Evolutionary conservation across 192 early-diverging fungal species (phyloP), one percentile per base, ranked within the genome.

Genomic region (Gamsiella multidivaricata): DNA sequence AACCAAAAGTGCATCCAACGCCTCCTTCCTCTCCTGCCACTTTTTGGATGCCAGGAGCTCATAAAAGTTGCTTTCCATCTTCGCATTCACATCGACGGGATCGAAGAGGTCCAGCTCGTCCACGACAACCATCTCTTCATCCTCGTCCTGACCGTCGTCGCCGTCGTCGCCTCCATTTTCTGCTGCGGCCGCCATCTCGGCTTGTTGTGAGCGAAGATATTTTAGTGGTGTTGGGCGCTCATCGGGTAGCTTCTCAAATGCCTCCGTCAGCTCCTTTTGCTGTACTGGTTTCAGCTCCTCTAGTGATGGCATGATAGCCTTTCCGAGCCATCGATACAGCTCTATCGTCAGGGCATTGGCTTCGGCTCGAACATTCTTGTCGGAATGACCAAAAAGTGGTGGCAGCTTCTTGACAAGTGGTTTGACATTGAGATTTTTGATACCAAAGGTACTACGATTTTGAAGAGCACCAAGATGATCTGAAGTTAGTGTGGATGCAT

Each of bases 21-120:
- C 95, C 64, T 97, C 96, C 65, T 96, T 97, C 71, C 98, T 87
- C 71, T 98, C 97, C 80, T 97, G 91, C 98, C 98, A 99, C 69
- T 98, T 98, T 43, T 90, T 84, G 7, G 96, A 94, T 2, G 89
- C 91, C 69, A 95, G 65, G 12, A 90, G 60, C 17, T 88, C 85
- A 73, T 94, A 90, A 71, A 96, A 98, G 53, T 92, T 89, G 41
- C 84, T 86, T 2, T 93, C 87, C 37, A 99, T 83, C 83, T 97
- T 97, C 41, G 88, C 87, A 28, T 92, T 85, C n/a, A 99, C 89
- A 58, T 96, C 93, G 10, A 98, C 91, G 3, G 97, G 91, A 54
- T 98, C 98, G 0, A 89, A 85, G 17, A 98, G 79, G 54, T 96
- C 94, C 68, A 89, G 93, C 5, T 89, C 84, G 79, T 95, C 94